phyloP scores from a whole-genome alignment of 2,329 filamentous ascomycete species.

The Rugonectria rugulosa region DNA sequence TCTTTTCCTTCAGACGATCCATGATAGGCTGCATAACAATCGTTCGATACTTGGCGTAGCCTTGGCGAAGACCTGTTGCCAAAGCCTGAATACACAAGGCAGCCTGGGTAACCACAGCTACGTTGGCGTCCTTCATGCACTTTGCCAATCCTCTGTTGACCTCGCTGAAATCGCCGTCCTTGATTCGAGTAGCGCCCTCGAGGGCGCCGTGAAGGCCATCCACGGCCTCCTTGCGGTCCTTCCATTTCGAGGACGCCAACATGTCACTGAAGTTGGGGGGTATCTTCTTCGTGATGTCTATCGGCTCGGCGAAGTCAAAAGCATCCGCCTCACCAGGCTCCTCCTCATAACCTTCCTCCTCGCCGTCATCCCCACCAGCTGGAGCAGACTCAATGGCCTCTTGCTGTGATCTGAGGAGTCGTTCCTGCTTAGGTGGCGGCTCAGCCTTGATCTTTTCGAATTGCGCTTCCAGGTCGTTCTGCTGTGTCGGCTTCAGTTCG shows the following conservation, averaged over 20 bases:
- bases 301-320: slow-evolving; percentile 83
- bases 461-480: slow-evolving; percentile 89
- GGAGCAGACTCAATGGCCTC: slow-evolving; percentile 76
- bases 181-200: slow-evolving; percentile 89
- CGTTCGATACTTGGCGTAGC: slow-evolving; percentile 81
- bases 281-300: slow-evolving; percentile 84
- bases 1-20: slow-evolving; percentile 98
- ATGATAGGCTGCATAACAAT: slow-evolving; percentile 88
- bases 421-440: slow-evolving; percentile 85
- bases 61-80: slow-evolving; percentile 81
- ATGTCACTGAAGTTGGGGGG: slow-evolving; percentile 84
- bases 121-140: slow-evolving; percentile 98
- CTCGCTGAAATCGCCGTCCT: slow-evolving; percentile 88
- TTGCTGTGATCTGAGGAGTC: slow-evolving; percentile 88
- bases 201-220: slow-evolving; percentile 79
- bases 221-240: slow-evolving; percentile 93
- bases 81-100: slow-evolving; percentile 91
- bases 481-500: slow-evolving; percentile 94
- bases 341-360: slow-evolving; percentile 59
- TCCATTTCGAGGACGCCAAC: slow-evolving; percentile 94
- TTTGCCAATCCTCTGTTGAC: slow-evolving; percentile 86
- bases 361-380: slow-evolving; percentile 65
- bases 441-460: slow-evolving; percentile 95
- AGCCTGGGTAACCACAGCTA: slow-evolving; percentile 90
- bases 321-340: slow-evolving; percentile 74